Evolutionary conservation across 768 basidiomycete genomes (phyloP), one percentile per base, ranked within the genome.

Genomic region (Agrocybe praecox): DNA sequence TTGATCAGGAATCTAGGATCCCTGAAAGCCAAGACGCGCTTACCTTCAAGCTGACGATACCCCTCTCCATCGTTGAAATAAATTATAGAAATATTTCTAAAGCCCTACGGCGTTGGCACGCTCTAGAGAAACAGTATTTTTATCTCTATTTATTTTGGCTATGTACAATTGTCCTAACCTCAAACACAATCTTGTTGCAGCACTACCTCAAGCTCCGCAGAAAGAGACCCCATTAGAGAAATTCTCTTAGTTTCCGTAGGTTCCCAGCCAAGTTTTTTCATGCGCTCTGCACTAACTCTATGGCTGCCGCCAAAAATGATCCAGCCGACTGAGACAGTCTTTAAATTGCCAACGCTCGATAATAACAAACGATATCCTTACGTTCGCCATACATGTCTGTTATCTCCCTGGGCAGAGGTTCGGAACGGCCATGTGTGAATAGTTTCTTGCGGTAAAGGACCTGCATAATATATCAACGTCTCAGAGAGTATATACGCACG

Each of bases 191-290:
- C n/a, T n/a, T n/a, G n/a, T n/a, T 53, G 42, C 17, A 67, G 52
- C 0, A 61, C 65, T 21, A 62, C 34, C 18, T 68, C 64, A 6
- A 71, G 40, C 45, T 71, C 69, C 10, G 57, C 58, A 6, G 64
- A 52, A 11, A 69, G 45, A 1, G 62, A 68, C 12, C 66, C 68
- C 15, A 67, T 21, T 15, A 71, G 32, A 2, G 62, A 43, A 19
- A 53, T 34, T 51, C 63, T 63, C 46, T 53, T 57, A 10, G 64
- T 57, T 53, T 69, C 66, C 2, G 55, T 65, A 1, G 76, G 64
- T 29, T 74, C 70, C 77, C 79, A 79, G 33, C 79, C 76, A 11
- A 80, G 62, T 29, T 62, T 72, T 43, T 68, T 68, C 23, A 79
- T 66, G 2, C 73, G 71, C 22, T 72, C 64, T 0, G 74, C 57